Evolutionary conservation across 2,329 filamentous ascomycete genomes (phyloP), one percentile per base, ranked within the genome.

Genomic region (Diplodia intermedia): DNA sequence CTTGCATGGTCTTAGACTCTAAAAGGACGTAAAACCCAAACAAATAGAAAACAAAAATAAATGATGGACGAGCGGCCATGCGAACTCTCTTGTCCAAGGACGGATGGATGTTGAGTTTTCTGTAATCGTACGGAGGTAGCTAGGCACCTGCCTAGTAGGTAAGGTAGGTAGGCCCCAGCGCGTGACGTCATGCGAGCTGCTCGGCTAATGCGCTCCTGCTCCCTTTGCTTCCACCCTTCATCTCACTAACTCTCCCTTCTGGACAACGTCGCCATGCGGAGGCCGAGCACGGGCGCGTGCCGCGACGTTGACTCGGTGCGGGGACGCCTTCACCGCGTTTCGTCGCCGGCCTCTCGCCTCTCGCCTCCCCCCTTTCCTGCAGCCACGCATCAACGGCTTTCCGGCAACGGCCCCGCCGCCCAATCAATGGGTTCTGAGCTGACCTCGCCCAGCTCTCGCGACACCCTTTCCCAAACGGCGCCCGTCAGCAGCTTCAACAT

Each of bases 401-500:
- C 8, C 60, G 60, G 60, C 12, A 40, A 38, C 60, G 60, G 43
- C 60, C 23, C 29, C 60, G 26, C 60, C 47, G 60, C 43, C 43
- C 60, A 63, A 52, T 52, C 60, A 52, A 12, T 33, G 57, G 40
- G 14, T 23, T 49, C 23, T 43, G 36, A 15, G 36, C 36, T 60
- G 55, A 43, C 36, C 29, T 7, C 9, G 23, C 14, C 36, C n/a
- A 15, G 12, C 20, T 5, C 29, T 50, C 57, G 57, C 57, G 43
- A 43, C 26, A 50, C 29, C 15, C 8, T 50, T 62, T 62, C 57
- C 40, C 26, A 50, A 62, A 31, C 20, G 14, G 29, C 57, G 38
- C 29, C 57, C 31, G 57, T 12, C 43, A 26, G n/a, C 26, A 29
- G 6, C 23, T 18, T 9, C 33, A 18, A 12, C 55, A 29, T 49